These are phyloP conservation scores for Cinnamomum micranthum DNA, from an alignment of 164 flowering plant species.

Conservation along the genomic window DNA sequence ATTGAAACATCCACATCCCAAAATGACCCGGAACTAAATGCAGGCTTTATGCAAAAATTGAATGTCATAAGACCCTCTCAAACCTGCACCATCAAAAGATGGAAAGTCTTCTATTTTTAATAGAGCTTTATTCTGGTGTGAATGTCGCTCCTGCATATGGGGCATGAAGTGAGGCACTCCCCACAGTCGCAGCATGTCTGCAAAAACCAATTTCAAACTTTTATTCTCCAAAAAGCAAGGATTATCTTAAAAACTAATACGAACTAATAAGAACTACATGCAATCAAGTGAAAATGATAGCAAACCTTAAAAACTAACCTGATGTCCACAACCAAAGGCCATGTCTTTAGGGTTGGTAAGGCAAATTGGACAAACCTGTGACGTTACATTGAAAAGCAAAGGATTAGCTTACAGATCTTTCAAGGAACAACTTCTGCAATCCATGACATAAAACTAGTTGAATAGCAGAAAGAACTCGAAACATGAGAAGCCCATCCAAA, in stretches of 20 bases:
- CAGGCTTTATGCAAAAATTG: no score
- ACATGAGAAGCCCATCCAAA: not conserved
- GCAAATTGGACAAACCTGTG: conserved; percentile 70
- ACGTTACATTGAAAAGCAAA: not conserved
- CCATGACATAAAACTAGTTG: not conserved
- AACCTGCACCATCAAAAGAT: not conserved
- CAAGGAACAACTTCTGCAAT: no score
- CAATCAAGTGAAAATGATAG: not conserved
- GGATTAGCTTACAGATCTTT: not conserved
- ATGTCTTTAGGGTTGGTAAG: conserved; percentile 39
- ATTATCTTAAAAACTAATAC: no score
- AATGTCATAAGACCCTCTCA: no score
- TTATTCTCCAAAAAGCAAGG: not conserved
- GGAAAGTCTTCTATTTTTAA: conserved; percentile 2
- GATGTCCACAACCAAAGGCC: conserved; percentile 72
- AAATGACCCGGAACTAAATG: not conserved
- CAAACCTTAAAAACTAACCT: conserved; percentile 25
- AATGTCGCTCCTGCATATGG: conserved; percentile 48
- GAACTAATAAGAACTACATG: not conserved
- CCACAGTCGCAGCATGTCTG: conserved; percentile 71
- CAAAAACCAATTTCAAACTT: conserved; percentile 5
- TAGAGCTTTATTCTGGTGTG: conserved; percentile 53
- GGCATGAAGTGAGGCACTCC: conserved; percentile 38
- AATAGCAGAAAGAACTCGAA: not conserved
- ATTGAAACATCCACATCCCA: not conserved